Evolutionary conservation across 495 filamentous ascomycete species (phyloP).

Genomic region (Podospora australis): DNA sequence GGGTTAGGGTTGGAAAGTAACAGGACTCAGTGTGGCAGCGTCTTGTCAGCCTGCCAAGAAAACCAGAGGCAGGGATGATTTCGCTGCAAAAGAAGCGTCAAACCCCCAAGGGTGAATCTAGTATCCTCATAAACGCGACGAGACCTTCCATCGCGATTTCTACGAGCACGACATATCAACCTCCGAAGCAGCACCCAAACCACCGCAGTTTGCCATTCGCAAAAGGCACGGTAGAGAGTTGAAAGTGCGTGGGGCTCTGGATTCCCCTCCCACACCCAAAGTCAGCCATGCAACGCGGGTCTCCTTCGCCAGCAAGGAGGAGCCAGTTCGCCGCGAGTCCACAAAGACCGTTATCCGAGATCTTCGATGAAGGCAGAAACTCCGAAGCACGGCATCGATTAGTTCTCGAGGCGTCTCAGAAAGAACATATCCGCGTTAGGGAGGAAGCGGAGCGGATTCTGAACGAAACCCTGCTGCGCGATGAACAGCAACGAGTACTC

Average conservation of each 20-base stretch:
- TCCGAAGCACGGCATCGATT: conserved; percentile 47
- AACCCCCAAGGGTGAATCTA: neutral
- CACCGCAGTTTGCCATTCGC: no score
- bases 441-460: conserved; percentile 49
- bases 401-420: conserved; percentile 56
- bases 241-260: no score
- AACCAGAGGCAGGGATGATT: neutral
- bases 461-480: conserved; percentile 39
- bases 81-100: neutral
- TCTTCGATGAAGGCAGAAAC: conserved; percentile 35
- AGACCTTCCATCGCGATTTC: no score
- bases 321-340: conserved; percentile 33
- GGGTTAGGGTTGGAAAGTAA: no score
- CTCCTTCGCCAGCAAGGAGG: conserved; percentile 27
- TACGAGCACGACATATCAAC: no score
- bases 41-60: no score
- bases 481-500: conserved; percentile 40
- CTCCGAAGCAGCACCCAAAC: no score
- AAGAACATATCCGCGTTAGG: conserved; percentile 57
- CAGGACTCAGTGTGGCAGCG: no score
- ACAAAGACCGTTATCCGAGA: conserved; percentile 28
- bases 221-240: no score
- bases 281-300: conserved; percentile 36
- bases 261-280: no score
- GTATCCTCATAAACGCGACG: no score